Base-by-base conservation (phyloP, 2,329 filamentous ascomycete species). In the Claviceps arundinis region DNA sequence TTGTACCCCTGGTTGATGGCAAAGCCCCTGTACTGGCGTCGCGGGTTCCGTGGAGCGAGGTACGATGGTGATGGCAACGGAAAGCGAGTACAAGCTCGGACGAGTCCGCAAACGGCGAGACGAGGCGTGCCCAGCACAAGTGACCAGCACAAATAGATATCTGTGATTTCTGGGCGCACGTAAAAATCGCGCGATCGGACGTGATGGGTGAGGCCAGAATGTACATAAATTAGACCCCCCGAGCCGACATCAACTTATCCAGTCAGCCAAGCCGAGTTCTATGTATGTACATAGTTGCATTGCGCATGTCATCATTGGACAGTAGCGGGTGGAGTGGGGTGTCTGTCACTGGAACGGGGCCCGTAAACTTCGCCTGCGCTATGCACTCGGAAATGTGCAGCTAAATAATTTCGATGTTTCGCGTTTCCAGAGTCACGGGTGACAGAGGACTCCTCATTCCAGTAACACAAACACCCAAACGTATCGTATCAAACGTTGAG, bases 141-240 rank as follows among this genome's bases (percentile, higher is more conserved):
- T 11, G 38, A n/a, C 46, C 58, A 60, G 55, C 56, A 51, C 59
- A 62, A 59, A 40, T 41, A 17, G 60, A 60, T 56, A 56, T 56
- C 56, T 56, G 56, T 54, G 47, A 14, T 44, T 49, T 37, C 37
- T 45, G 42, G 47, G 19, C 34, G 48, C 30, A 17, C 43, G 34
- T 16, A 47, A 13, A 16, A 13, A 46, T 34, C 22, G 37, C 50
- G 50, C 34, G 43, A 42, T 24, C 26, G 50, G 24, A 7, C n/a
- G 47, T 16, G 37, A 37, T 41, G 22, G n/a, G 37, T 34, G 11
- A 26, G 44, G 37, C 34, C n/a, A 47, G 11, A n/a, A 34, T 19
- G 37, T 9, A 51, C 22, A 24, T n/a, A 45, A 7, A n/a, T n/a
- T 17, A n/a, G 16, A n/a, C 13, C 14, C 8, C 17, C 14, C 16